phyloP scores from a whole-genome alignment of 2,329 filamentous ascomycete genomes.

The Alternaria angustiovoidea region DNA sequence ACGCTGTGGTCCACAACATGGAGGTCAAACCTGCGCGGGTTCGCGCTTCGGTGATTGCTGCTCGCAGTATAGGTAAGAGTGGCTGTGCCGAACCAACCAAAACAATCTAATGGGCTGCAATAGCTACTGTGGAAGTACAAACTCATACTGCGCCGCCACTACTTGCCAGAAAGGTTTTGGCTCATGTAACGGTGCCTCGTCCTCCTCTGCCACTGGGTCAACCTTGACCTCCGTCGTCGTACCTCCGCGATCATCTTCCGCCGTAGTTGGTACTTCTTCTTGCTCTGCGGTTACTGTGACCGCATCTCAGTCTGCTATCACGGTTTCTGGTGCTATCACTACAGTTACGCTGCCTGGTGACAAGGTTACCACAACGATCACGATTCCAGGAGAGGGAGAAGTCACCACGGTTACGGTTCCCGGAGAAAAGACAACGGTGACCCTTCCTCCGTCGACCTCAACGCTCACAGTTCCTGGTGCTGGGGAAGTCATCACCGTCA shows the following conservation, averaged over 20 bases:
- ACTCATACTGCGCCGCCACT: neutral
- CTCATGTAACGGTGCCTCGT: neutral
- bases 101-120: neutral
- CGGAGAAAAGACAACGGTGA: neutral
- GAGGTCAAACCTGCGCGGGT: neutral
- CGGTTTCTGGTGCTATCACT: neutral
- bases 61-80: neutral
- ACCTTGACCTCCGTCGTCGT: neutral
- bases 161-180: neutral
- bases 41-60: neutral
- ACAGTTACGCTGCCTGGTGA: neutral
- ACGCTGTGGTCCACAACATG: neutral
- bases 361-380: neutral
- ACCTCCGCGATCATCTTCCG: neutral
- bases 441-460: neutral
- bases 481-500: neutral
- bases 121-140: neutral
- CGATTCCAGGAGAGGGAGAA: neutral
- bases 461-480: neutral
- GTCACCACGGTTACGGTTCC: neutral
- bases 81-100: neutral
- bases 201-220: neutral
- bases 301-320: neutral
- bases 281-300: neutral
- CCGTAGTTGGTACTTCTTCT: neutral